Evolutionary conservation across 768 basidiomycete species (phyloP).

Genomic region (Mycena epipterygia): DNA sequence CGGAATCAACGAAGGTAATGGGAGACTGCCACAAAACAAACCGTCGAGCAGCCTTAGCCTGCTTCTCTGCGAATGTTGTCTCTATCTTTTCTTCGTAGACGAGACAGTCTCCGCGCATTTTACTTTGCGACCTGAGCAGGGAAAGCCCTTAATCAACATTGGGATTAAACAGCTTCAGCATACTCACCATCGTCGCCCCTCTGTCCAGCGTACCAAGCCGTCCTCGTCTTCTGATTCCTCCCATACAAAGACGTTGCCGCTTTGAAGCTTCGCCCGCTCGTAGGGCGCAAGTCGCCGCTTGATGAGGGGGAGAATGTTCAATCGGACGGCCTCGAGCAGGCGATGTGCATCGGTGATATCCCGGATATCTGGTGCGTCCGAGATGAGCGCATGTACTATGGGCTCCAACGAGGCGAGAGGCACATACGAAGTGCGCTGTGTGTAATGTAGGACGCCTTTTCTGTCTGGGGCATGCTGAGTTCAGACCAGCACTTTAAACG

Average conservation of each 20-base stretch:
- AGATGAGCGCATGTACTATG: neutral
- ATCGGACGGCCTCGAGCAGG: conserved; percentile 71
- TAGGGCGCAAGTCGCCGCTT: conserved; percentile 63
- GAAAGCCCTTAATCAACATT: neutral
- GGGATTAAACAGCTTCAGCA: neutral
- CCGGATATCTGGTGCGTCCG: conserved; percentile 60
- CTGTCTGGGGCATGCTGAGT: conserved; percentile 1
- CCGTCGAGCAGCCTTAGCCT: conserved; percentile 70
- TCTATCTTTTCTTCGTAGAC: conserved; percentile 77
- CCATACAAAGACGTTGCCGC: conserved; percentile 77
- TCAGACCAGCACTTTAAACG: neutral
- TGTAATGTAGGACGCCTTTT: conserved; percentile 28
- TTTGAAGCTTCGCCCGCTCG: conserved; percentile 66
- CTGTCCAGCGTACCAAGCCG: conserved; percentile 70
- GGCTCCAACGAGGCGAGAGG: neutral
- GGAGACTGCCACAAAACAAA: conserved; percentile 41
- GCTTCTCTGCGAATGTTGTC: conserved; percentile 69
- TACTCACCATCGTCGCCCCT: conserved; percentile 69
- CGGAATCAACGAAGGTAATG: neutral
- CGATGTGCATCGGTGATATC: conserved; percentile 71
- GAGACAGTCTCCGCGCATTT: conserved; percentile 74
- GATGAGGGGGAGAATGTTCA: conserved; percentile 67
- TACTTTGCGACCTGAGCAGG: conserved; percentile 69
- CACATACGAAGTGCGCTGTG: conserved; percentile 42
- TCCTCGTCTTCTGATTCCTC: conserved; percentile 72